Percentiles rank a stretch among this genome's conserved stretches.
Conservation (phyloP, 2,329 filamentous ascomycete species). For the Niveomyces coronatus region DNA sequence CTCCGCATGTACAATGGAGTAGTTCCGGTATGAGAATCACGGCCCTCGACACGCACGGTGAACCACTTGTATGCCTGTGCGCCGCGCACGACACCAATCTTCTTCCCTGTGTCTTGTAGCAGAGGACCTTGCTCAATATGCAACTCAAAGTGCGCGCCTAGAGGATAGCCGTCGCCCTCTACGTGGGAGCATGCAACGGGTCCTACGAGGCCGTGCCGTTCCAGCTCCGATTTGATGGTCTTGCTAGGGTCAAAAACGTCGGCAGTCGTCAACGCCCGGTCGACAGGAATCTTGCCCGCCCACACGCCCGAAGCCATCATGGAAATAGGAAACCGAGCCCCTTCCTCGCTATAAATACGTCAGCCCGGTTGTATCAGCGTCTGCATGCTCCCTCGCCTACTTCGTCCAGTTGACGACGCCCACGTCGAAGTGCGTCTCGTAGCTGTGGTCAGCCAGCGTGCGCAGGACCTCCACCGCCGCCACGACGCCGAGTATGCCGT, state of each 20-base stretch:
- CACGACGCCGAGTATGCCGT: constrained; percentile 66
- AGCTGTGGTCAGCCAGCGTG: constrained; percentile 50
- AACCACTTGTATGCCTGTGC: constrained; percentile 24
- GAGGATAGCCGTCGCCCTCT: constrained; percentile 29
- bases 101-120: constrained; percentile 37
- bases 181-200: constrained; percentile 16
- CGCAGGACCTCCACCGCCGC: constrained; percentile 64
- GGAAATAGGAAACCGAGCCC: constrained; percentile 65
- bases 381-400: too few relatives aligned
- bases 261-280: constrained; percentile 53
- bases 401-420: constrained; percentile 74
- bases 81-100: constrained; percentile 23
- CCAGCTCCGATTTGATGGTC: constrained; percentile 38
- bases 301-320: constrained; percentile 73
- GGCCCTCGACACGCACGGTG: constrained; percentile 19
- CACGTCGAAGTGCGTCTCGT: constrained; percentile 60
- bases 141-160: constrained; percentile 71
- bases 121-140: constrained; percentile 80
- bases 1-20: constrained; percentile 22
- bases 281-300: constrained; percentile 55
- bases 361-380: too few relatives aligned
- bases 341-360: constrained; percentile 55
- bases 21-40: constrained; percentile 22
- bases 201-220: constrained; percentile 56
- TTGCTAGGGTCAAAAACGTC: constrained; percentile 29